Evolutionary conservation across 108 stramenopile genomes (phyloP).

Genomic region (Skeletonema marinoi): DNA sequence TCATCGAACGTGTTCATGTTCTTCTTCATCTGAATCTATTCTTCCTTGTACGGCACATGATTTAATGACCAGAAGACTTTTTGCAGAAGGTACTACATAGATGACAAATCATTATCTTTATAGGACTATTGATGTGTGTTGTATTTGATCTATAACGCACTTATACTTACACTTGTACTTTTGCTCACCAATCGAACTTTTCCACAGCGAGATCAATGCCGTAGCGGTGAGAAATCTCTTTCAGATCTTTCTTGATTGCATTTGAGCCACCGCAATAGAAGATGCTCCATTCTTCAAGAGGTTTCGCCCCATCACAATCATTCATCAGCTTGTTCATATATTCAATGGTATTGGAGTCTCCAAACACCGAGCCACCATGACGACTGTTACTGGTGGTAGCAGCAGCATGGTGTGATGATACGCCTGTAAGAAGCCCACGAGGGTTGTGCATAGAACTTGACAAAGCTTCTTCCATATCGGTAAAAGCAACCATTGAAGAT

Average conservation of each 20-base stretch:
- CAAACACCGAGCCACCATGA: background rate
- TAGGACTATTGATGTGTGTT: too few species aligned
- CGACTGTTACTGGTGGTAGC: too few species aligned
- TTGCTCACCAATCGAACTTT: background rate
- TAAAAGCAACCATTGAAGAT: too few species aligned
- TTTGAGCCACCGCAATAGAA: background rate
- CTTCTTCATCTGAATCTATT: too few species aligned
- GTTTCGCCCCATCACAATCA: background rate
- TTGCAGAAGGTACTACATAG: too few species aligned
- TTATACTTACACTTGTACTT: too few species aligned
- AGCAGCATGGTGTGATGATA: background rate
- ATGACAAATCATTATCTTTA: too few species aligned
- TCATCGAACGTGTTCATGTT: too few species aligned
- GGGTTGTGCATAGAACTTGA: background rate
- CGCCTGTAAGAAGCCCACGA: background rate
- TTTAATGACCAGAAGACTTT: too few species aligned
- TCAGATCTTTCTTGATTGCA: background rate
- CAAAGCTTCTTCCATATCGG: too few species aligned
- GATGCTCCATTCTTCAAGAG: background rate
- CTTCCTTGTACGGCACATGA: too few species aligned
- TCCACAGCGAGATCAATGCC: background rate
- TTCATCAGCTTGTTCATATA: background rate
- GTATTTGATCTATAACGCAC: too few species aligned
- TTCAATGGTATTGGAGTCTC: background rate
- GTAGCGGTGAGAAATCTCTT: background rate